A percentile compares a stretch with the other conserved stretches of the same genome.
These are phyloP conservation scores for Arbutus unedo DNA, from an alignment of 148 eudicot species.

Conservation along the genomic window DNA sequence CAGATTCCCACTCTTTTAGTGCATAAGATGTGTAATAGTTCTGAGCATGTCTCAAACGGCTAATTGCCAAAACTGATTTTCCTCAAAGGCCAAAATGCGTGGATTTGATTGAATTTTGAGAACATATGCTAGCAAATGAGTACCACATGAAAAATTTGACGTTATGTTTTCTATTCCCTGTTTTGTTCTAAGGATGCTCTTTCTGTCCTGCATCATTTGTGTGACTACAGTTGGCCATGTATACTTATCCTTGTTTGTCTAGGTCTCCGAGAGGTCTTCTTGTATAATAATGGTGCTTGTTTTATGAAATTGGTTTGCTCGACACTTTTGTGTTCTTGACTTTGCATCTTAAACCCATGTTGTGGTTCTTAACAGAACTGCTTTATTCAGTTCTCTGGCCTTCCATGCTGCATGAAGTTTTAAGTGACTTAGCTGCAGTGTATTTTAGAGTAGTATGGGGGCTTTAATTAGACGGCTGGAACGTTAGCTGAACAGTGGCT, in stretches of 20 bases:
- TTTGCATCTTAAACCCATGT: not conserved
- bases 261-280: not conserved
- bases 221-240: not conserved
- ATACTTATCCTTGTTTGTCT: not conserved
- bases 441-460: not conserved
- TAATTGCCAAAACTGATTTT: not conserved
- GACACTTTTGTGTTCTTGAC: not conserved
- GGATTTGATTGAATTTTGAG: not conserved
- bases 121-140: not conserved
- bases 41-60: not conserved
- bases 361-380: not conserved
- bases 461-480: not conserved
- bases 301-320: not conserved
- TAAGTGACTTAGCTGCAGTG: not conserved
- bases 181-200: not conserved
- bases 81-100: not conserved
- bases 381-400: not conserved
- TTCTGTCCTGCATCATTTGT: constrained; percentile 1
- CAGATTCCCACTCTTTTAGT: not conserved
- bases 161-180: not conserved
- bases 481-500: constrained; percentile 13
- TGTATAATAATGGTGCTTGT: not conserved
- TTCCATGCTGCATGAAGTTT: not conserved
- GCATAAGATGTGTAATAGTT: not conserved
- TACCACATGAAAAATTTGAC: not conserved